Evolutionary conservation across 2,329 filamentous ascomycete species (phyloP), one percentile per base, ranked within the genome.

Genomic region (Macrophomina pseudophaseolina): DNA sequence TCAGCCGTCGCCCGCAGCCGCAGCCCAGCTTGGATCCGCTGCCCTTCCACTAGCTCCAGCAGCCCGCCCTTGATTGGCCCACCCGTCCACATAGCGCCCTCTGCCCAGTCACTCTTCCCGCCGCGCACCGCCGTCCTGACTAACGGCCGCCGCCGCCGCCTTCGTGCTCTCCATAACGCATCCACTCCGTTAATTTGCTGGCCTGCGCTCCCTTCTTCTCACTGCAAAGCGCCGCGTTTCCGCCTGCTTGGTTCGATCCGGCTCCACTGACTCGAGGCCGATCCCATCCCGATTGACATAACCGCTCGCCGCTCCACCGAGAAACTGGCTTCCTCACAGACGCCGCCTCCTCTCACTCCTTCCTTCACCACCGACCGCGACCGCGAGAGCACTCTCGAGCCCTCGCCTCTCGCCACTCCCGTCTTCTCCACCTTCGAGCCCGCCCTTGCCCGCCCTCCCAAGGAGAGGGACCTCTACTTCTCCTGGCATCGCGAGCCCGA

Each of bases 401-500:
- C 66, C 18, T 52, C 51, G 8, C 68, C 69, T 14, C 42, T 70
- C 23, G 68, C 68, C 32, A 70, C 68, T 32, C 64, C 68, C 35
- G 66, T 32, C 52, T 72, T 71, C 63, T 69, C 68, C 66, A 16
- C 44, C 11, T 68, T 69, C 33, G 68, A 68, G 73, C 82, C 74
- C 71, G 77, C 72, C 70, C 78, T 75, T 70, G 75, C 71, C 71
- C 78, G 80, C 74, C 73, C 74, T 64, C 80, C 79, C 69, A 80
- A 81, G 74, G 79, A 81, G 75, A 76, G 74, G 68, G 74, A 78
- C 68, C 74, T 76, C 69, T 75, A 76, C 72, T 76, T 79, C 67
- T 76, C 80, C 71, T 84, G 81, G 81, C 79, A 82, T 73, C 78
- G 77, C 73, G 80, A 79, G 74, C 72, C 72, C 35, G 66, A 72